phyloP scores from a whole-genome alignment of 2,329 filamentous ascomycete genomes.

The Cadophora sp. region DNA sequence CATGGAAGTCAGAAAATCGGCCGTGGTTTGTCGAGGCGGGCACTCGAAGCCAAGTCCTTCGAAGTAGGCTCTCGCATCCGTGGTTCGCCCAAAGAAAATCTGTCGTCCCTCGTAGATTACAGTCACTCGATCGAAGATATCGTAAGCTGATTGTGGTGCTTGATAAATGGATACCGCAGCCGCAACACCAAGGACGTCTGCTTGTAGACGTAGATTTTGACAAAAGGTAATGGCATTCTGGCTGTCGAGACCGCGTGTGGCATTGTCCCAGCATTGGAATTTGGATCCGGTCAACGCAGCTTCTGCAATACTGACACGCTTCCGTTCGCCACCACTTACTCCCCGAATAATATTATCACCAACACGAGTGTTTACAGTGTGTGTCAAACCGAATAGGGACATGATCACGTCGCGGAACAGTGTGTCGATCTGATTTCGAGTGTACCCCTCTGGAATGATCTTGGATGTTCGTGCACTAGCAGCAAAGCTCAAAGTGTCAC shows the following conservation, averaged over 20 bases:
- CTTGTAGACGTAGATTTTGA: conserved; percentile 66
- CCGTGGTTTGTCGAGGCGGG: conserved; percentile 58
- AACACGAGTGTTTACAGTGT: conserved; percentile 74
- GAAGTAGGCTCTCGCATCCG: conserved; percentile 73
- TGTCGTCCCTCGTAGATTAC: conserved; percentile 72
- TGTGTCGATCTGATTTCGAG: conserved; percentile 56
- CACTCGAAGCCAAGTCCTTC: conserved; percentile 74
- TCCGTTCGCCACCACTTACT: conserved; percentile 72
- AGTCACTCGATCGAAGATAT: conserved; percentile 73
- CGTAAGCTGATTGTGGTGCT: conserved; percentile 71
- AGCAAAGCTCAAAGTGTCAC: conserved; percentile 76
- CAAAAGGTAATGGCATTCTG: conserved; percentile 77
- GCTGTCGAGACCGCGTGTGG: conserved; percentile 75
- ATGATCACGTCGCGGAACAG: conserved; percentile 62
- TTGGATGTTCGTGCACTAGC: conserved; percentile 71
- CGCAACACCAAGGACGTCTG: conserved; percentile 67
- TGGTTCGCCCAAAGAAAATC: conserved; percentile 71
- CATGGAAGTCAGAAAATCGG: conserved; percentile 81
- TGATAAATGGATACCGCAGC: conserved; percentile 75
- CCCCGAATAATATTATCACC: conserved; percentile 75
- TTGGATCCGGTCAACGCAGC: conserved; percentile 64
- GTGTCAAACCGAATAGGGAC: conserved; percentile 73
- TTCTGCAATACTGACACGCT: conserved; percentile 82
- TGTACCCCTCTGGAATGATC: conserved; percentile 63
- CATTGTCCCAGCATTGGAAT: conserved; percentile 76